Conservation (phyloP, 192 early-diverging fungal genomes). For the Entomortierella lignicola region DNA sequence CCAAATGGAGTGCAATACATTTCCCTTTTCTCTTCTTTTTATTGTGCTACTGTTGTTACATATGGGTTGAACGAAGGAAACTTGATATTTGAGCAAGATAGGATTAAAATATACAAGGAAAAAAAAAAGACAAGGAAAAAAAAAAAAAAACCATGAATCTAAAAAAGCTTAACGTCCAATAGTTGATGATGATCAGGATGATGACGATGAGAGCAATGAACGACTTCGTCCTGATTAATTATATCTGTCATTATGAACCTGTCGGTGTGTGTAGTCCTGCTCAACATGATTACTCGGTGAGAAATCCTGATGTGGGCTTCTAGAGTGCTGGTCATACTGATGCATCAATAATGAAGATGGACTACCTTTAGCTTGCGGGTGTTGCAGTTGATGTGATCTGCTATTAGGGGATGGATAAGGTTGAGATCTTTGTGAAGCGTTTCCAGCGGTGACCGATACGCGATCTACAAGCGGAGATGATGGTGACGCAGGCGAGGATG, state of each 20-base stretch:
- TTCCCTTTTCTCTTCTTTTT: no score
- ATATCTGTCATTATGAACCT: not conserved
- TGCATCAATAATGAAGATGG: not conserved
- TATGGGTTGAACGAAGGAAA: not conserved
- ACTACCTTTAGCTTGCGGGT: not conserved
- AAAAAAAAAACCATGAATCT: not conserved
- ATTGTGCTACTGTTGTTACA: no score
- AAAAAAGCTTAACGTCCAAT: not conserved
- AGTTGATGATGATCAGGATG: not conserved
- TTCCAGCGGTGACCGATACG: not conserved
- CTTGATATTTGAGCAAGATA: not conserved
- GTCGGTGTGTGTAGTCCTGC: constrained; percentile 6
- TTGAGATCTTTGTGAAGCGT: not conserved
- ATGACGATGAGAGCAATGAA: not conserved
- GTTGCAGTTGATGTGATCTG: constrained; percentile 4
- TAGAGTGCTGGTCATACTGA: constrained; percentile 3
- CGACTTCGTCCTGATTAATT: no score
- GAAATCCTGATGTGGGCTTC: not conserved
- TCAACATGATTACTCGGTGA: not conserved
- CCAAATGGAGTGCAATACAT: no score
- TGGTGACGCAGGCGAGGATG: not conserved
- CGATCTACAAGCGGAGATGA: constrained; percentile 1
- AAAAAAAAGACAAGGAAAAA: not conserved
- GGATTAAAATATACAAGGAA: not conserved
- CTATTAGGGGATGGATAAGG: constrained; percentile 2